Evolutionary conservation across 306 rosid genomes (phyloP).

Genomic region (Alnus rubra): DNA sequence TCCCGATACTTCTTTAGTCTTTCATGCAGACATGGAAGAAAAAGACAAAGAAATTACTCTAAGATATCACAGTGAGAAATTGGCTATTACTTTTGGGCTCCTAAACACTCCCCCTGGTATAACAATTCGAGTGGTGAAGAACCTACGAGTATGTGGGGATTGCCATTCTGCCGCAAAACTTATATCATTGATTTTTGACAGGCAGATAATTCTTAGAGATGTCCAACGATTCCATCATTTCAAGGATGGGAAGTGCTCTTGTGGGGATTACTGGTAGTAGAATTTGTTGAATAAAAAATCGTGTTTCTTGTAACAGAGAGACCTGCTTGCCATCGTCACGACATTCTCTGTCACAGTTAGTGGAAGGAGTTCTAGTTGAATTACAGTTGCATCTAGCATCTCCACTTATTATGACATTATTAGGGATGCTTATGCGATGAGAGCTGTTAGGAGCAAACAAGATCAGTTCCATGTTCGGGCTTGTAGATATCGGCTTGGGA

Average conservation of each 20-base stretch:
- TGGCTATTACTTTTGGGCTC: constrained; percentile 77
- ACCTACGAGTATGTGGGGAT: constrained; percentile 79
- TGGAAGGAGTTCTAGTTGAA: neutral
- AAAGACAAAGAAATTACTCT: constrained; percentile 64
- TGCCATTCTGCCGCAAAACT: constrained; percentile 77
- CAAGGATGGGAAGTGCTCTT: constrained; percentile 77
- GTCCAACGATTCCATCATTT: constrained; percentile 84
- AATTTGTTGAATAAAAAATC: constrained; percentile 15
- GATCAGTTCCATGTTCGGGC: neutral
- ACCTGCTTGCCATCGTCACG: constrained; percentile 5
- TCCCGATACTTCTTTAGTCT: constrained; percentile 70
- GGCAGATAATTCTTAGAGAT: constrained; percentile 77
- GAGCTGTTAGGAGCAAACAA: neutral
- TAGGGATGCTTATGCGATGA: neutral
- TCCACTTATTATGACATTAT: neutral
- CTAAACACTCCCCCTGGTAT: constrained; percentile 68
- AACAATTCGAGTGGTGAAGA: constrained; percentile 76
- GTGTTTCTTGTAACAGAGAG: neutral
- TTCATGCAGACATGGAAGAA: constrained; percentile 64
- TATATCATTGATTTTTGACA: constrained; percentile 63
- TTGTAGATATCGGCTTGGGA: neutral
- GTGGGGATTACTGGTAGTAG: constrained; percentile 84
- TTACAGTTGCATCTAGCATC: neutral
- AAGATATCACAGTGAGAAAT: constrained; percentile 84
- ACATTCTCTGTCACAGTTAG: neutral